Evolutionary conservation across 441 rosid genomes (phyloP), one percentile per base, ranked within the genome.

Genomic region (Raphanus hybrid): DNA sequence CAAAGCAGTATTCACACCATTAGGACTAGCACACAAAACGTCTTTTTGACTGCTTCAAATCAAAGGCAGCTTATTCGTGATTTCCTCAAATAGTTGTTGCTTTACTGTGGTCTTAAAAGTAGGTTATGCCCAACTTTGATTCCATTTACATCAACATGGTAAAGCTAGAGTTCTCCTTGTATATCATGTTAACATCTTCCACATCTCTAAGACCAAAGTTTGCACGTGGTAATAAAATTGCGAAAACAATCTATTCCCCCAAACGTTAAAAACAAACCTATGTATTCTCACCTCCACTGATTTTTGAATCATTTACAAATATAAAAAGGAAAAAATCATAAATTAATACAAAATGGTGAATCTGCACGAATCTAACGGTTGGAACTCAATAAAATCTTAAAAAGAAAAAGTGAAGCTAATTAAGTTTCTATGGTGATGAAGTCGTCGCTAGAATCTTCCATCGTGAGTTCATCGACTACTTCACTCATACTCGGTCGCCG

Each of bases 401-500:
- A 43, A 45, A 34, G 3, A 3, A 29, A 6, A 16, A 18, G 27
- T 12, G 10, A 62, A 78, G 37, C 82, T 74, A 23, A 23, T 23
- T 23, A 79, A 69, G 75, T 68, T 63, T 69, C 75, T 63, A 79
- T 79, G 62, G 75, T 79, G 63, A 79, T 79, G 58, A 79, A 74
- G 71, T 69, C 78, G 8, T 79, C 82, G 35, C 43, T 74, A 35
- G 65, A 73, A 37, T 78, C 82, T 8, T 78, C 70, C 10, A 67
- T 7, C 37, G 79, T 74, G 9, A 74, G 15, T 64, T 74, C 82
- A 9, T 58, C 60, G 52, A 83, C 60, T 37, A 79, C 75, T 70
- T 91, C 92, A 32, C 27, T 76, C 82, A 87, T 77, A 59, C 83
- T 85, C 61, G 88, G 60, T 43, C 95, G 78, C 18, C 12, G 63